Evolutionary conservation across 75 land plant genomes (phyloP).

Genomic region (Picea sitchensis): DNA sequence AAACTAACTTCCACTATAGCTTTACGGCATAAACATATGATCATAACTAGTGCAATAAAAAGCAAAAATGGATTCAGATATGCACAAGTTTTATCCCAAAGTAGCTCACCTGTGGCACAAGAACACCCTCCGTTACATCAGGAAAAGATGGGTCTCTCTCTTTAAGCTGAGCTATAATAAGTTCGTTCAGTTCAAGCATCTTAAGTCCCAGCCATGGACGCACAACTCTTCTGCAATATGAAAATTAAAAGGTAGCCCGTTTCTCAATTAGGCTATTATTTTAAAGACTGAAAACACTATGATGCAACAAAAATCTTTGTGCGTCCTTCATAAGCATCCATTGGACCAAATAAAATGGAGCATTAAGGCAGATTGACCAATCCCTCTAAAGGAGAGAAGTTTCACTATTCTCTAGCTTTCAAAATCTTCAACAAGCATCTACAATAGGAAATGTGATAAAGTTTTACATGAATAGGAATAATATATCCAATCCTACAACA

Average conservation of each 20-base stretch:
- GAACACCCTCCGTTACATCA: constrained; percentile 61
- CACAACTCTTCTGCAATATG: constrained; percentile 72
- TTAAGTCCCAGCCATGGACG: constrained; percentile 96
- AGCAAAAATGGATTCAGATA: not conserved
- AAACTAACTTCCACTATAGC: not conserved
- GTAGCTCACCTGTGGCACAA: constrained; percentile 79
- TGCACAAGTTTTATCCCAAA: constrained; percentile 8
- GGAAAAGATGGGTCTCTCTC: constrained; percentile 79
- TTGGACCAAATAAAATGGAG: no score
- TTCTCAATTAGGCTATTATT: no score
- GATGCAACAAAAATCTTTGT: no score
- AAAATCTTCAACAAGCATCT: no score
- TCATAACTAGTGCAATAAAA: not conserved
- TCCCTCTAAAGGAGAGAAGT: no score
- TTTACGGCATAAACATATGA: not conserved
- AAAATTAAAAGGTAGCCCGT: not conserved
- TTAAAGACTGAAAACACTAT: no score
- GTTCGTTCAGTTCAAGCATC: constrained; percentile 86
- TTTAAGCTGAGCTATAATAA: constrained; percentile 70
- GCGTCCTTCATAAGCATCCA: no score
- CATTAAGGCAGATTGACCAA: no score
- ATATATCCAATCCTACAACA: no score
- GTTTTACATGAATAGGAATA: no score
- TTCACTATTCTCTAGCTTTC: no score
- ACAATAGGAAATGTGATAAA: no score